Percentiles rank a stretch among this genome's conserved stretches.
phyloP scores from a whole-genome alignment of 257 asterid species.

The Primulina tabacum region DNA sequence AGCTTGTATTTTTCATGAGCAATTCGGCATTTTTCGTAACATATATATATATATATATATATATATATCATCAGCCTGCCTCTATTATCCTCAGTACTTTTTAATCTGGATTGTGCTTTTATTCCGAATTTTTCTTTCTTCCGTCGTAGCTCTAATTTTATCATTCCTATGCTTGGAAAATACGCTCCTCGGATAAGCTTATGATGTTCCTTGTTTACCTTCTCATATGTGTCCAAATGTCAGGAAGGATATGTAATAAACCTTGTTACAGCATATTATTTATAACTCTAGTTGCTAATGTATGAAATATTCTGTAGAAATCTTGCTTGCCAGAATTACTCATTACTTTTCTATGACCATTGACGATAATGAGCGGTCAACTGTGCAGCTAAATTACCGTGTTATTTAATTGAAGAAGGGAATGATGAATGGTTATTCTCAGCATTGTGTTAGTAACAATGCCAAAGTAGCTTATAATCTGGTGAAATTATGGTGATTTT shows the following conservation, averaged over 20 bases:
- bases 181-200: constrained; percentile 1
- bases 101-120: background rate
- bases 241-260: constrained; percentile 11
- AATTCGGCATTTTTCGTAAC: background rate
- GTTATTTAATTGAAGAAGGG: constrained; percentile 1
- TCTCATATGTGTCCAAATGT: background rate
- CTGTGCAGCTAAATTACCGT: background rate
- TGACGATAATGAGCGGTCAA: background rate
- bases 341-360: background rate
- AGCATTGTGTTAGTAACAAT: background rate
- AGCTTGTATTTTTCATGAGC: background rate
- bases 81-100: background rate
- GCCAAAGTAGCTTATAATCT: background rate
- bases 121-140: background rate
- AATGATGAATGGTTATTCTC: background rate
- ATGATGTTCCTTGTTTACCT: background rate
- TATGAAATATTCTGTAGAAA: background rate
- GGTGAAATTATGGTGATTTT: background rate
- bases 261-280: background rate
- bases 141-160: background rate
- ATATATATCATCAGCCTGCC: background rate
- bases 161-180: background rate
- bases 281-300: background rate
- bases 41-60: background rate
- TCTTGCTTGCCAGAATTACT: background rate